phyloP scores from a whole-genome alignment of 2,329 filamentous ascomycete genomes.

The Sordariomycetes sp. region DNA sequence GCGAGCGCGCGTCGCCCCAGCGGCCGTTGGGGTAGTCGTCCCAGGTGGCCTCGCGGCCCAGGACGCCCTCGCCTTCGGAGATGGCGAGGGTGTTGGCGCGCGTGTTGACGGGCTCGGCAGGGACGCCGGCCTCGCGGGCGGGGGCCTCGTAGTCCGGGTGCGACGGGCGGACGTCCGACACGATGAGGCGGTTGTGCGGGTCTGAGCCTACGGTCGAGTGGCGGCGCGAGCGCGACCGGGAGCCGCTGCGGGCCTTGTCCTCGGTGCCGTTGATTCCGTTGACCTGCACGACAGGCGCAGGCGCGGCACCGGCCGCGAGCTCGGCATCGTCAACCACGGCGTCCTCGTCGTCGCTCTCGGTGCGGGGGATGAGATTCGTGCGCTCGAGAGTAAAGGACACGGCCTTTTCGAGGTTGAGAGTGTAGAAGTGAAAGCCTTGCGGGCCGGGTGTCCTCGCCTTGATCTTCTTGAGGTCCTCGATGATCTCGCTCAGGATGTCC shows the following conservation, averaged over 20 bases:
- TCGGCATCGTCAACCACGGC: constrained; percentile 24
- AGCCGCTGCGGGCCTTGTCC: constrained; percentile 22
- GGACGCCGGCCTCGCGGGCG: constrained; percentile 69
- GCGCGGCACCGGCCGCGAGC: constrained; percentile 8
- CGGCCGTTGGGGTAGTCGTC: constrained; percentile 96
- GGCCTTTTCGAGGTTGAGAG: constrained; percentile 89
- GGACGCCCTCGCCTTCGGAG: constrained; percentile 80
- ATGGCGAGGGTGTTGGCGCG: constrained; percentile 83
- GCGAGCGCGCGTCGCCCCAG: constrained; percentile 87
- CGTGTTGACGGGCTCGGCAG: constrained; percentile 60
- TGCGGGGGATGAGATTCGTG: constrained; percentile 67
- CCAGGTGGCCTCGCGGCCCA: constrained; percentile 94
- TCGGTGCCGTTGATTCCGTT: constrained; percentile 46
- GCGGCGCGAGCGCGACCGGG: constrained; percentile 50
- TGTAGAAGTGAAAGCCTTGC: constrained; percentile 93
- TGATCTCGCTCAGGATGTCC: constrained; percentile 73
- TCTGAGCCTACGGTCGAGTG: constrained; percentile 75
- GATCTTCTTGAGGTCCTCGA: constrained; percentile 61
- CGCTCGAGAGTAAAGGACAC: constrained; percentile 88
- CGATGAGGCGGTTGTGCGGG: constrained; percentile 78
- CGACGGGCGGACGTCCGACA: constrained; percentile 51
- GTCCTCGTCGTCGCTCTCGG: constrained; percentile 41
- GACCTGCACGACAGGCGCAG: constrained; percentile 24
- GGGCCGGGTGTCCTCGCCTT: constrained; percentile 47
- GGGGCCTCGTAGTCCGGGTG: constrained; percentile 60